Base-by-base conservation (phyloP, 768 basidiomycete species). In the Clitopilus hobsonii region DNA sequence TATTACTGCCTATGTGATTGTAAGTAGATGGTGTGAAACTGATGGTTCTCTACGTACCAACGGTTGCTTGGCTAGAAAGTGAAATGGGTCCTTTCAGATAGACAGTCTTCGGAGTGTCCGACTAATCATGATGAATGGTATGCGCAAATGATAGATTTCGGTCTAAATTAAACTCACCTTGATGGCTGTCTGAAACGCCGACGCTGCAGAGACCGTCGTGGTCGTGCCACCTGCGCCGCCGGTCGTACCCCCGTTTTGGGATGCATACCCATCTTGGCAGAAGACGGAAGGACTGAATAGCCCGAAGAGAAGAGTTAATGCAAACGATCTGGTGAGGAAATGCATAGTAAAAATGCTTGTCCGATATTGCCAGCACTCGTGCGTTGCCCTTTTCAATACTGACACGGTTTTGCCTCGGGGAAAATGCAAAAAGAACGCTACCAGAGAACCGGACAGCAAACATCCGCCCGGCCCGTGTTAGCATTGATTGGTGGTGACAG, bases 121-220 rank as follows among this genome's bases (percentile, higher is more conserved):
- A 54, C 63, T 64, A 49, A n/a, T 10, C 26, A 11, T 25, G 23
- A 28, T 18, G 7, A 29, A 54, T 26, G 28, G 14, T 13, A 49
- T 2, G 24, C 26, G 48, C n/a, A 14, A n/a, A 36, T 14, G 13
- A n/a, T 10, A 36, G 4, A 14, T n/a, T 36, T 36, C n/a, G 32
- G 13, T 36, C 32, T 36, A 7, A 52, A 24, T 11, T 32, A 20
- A 2, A 30, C 18, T 10, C 28, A 62, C 63, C 55, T 61, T 61
- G 45, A 64, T 54, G 26, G 63, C 63, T 20, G 63, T 61, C 30
- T 61, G 58, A 29, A 64, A 64, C 5, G 63, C 63, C n/a, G 60
- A 58, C 1, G 61, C 61, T 11, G 61, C 63, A 3, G 59, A 58
- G 3, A 64, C 63, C 3, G 63, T 64, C 13, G 63, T 64, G 2